Conservation (phyloP, 495 filamentous ascomycete species). For the Penicillium pancosmium region DNA sequence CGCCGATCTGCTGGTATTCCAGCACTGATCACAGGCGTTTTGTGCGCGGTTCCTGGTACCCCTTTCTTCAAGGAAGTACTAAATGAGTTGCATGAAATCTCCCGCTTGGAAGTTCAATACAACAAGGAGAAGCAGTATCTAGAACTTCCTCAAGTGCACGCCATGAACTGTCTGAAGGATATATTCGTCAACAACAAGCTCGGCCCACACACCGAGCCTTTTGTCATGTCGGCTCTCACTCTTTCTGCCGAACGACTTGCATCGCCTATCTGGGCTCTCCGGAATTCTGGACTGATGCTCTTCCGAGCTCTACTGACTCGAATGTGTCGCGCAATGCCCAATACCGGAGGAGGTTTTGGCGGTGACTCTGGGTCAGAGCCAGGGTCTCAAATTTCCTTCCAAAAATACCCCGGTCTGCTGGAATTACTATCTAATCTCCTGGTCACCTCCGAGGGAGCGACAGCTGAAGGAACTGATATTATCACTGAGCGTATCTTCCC, state of each 20-base stretch:
- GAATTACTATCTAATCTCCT: constrained; percentile 70
- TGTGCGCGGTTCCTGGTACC: constrained; percentile 48
- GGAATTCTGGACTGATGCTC: constrained; percentile 89
- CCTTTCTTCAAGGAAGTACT: constrained; percentile 53
- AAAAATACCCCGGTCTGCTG: constrained; percentile 72
- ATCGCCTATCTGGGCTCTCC: constrained; percentile 78
- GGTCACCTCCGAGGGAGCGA: constrained; percentile 40
- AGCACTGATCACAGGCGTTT: constrained; percentile 75
- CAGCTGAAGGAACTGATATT: constrained; percentile 46
- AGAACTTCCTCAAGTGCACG: constrained; percentile 88
- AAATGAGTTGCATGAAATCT: constrained; percentile 58
- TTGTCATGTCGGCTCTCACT: constrained; percentile 71
- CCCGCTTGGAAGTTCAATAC: constrained; percentile 54
- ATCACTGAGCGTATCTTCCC: constrained; percentile 78
- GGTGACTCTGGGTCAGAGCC: constrained; percentile 47
- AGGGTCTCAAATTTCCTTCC: constrained; percentile 46
- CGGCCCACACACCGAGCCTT: constrained; percentile 60
- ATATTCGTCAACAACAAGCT: constrained; percentile 80
- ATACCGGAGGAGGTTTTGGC: constrained; percentile 41
- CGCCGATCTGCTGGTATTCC: constrained; percentile 91
- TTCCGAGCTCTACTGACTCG: constrained; percentile 79
- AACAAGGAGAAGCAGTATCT: constrained; percentile 46
- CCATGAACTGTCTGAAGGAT: constrained; percentile 87
- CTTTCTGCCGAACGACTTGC: constrained; percentile 73
- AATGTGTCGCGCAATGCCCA: constrained; percentile 47